Base-by-base conservation (phyloP, 768 basidiomycete species). In the Kwoniella dendrophila region DNA sequence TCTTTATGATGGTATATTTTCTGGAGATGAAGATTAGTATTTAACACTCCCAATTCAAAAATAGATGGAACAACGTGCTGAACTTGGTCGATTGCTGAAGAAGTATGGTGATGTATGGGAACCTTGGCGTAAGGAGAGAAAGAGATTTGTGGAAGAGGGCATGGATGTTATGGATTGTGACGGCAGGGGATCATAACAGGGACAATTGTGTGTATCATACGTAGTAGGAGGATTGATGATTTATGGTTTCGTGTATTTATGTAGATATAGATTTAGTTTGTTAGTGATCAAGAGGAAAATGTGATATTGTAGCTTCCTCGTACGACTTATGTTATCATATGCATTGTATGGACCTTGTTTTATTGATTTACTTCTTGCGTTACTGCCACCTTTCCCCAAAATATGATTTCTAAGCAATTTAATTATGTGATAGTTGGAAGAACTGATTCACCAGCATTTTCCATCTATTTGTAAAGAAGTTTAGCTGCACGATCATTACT, bases 81-180 rank as follows among this genome's bases (percentile, higher is more conserved):
- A 96, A 70, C 83, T 97, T 29, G 81, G 82, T 20, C 69, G 82
- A 33, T 81, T 97, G 24, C 70, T 96, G 63, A 85, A 82, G 79
- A 96, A 96, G 78, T 97, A 95, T 66, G 91, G 92, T 1, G 73
- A 85, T n/a, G 83, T 82, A 1, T 93, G 88, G 88, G 89, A 89
- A 69, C 91, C 90, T 8, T 97, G 92, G 91, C 83, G 81, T 75
- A 84, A 82, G 33, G 92, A 94, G 78, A 80, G 92, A 52, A 72
- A 72, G 68, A 52, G 61, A 56, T 72, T 66, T 54, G 70, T 72
- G 16, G 72, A 73, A 48, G 69, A 76, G 44, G 74, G 72, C 1
- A 71, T 74, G 63, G 74, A 75, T 38, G 74, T 75, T 16, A 72
- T n/a, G n/a, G 49, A 51, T 20, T 51, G 49, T 51, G 49, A 51